Evolutionary conservation across 805 yeast genomes (phyloP), one percentile per base, ranked within the genome.

Genomic region (Hanseniaspora lindneri): DNA sequence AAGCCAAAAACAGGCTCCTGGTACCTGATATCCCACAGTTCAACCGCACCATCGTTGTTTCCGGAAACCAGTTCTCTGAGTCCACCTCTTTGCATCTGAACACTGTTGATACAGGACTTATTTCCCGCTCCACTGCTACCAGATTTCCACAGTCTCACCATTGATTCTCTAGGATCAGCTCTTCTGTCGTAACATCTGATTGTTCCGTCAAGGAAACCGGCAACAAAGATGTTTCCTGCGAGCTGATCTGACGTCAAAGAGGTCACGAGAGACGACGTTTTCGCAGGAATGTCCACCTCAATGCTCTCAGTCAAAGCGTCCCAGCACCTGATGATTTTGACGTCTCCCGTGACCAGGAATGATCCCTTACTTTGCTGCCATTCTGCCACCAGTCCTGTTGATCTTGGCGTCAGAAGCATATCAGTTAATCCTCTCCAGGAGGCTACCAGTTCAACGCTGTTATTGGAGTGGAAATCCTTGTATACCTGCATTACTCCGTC

Each of bases 281-380:
- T 73, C 0, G 94, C 94, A 0, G 97, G 96, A 43, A 92, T 81
- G 57, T 87, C 96, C 16, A 77, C 76, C 41, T 84, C 72, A 59
- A 95, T 82, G 44, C 82, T 70, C 59, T 92, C 98, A 30, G 96
- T 70, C 11, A 95, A 92, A 0, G 97, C 97, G 65, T 92, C 97
- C 98, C 98, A 92, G 1, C 88, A 71, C 50, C 95, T 70, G 49
- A 92, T 85, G 21, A 87, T 79, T 57, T 88, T 84, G 8, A 85
- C 95, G 67, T 92, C 97, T 40, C 98, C 98, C 35, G 95, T 87
- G 1, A 84, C 95, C 47, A 89, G 67, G 33, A 92, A 67, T 0
- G 95, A 77, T 0, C 98, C 98, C 52, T 96, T 70, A 39, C 92
- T 81, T 60, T 92, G 98, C 62, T 89, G 97, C 98, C 98, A 92